Evolutionary conservation across 1,284 basidiomycete genomes (phyloP), one percentile per base, ranked within the genome.

Genomic region (Sanguinoderma infundibulare): DNA sequence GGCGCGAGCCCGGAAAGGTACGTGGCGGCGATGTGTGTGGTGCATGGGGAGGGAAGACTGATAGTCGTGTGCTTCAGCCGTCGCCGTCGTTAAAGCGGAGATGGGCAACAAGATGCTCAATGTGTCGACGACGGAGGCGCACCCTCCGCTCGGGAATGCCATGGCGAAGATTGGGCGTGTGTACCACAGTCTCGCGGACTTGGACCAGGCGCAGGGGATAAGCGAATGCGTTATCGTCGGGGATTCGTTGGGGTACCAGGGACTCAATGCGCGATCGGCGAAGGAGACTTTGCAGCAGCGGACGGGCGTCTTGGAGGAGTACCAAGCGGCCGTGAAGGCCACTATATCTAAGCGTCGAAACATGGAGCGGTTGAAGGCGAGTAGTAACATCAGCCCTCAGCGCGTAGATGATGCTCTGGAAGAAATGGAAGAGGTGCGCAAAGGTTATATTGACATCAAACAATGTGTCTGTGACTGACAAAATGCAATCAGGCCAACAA

Each of bases 161-260:
- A 75, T 96, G 65, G 84, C 89, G 60, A 96, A 96, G 77, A 77
- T 96, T 54, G 95, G 95, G 4, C 82, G 95, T 57, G 84, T 87
- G 2, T 94, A 90, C 84, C 95, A 97, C 70, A 92, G 87, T 73
- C 76, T 95, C 12, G 86, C 92, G 0, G 92, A 94, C 69, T 83
- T 96, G 64, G 90, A 94, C 63, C 90, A 94, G 68, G 90, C 92
- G 15, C 91, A 95, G 73, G 87, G 92, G 32, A 91, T 95, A 62
- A 95, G 91, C 67, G 96, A 97, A 81, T 94, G 93, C 68, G 93
- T 98, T 42, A 90, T 97, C 40, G 77, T 98, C 26, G 94, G 94
- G 24, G 96, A 98, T 74, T 91, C 94, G 0, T 79, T 98, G 55
- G 94, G 94, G 1, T 98, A 98, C 74, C 95, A 98, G 77, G 92